These are phyloP conservation scores for Lepidium africanum DNA, from an alignment of 345 rosid species.

Conservation along the genomic window DNA sequence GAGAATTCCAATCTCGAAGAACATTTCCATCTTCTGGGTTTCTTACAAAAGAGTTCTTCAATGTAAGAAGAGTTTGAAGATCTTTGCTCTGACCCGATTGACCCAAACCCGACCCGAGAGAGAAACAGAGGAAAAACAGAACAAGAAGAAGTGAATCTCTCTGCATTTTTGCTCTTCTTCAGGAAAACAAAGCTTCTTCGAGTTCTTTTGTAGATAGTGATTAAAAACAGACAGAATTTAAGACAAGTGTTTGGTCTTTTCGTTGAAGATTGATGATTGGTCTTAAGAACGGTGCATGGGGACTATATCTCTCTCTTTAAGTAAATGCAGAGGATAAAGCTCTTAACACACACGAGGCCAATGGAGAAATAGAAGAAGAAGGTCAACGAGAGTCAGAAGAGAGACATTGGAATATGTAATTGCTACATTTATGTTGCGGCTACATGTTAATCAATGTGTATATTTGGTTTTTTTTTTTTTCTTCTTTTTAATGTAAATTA, in stretches of 20 bases:
- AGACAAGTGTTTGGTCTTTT: no score
- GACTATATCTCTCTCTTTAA: not conserved
- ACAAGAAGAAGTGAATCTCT: not conserved
- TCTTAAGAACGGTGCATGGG: constrained; percentile 19
- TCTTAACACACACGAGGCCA: not conserved
- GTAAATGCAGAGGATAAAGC: constrained; percentile 18
- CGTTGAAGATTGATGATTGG: not conserved
- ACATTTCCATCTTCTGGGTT: constrained; percentile 37
- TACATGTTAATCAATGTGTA: no score
- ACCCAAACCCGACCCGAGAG: not conserved
- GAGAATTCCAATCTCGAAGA: constrained; percentile 52
- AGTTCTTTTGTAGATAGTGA: no score
- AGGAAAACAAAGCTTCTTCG: no score
- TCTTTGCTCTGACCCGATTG: constrained; percentile 3
- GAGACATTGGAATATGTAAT: no score
- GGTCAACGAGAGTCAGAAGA: no score
- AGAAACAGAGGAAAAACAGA: constrained; percentile 6
- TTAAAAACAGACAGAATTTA: no score
- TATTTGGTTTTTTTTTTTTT: no score
- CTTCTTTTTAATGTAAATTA: no score
- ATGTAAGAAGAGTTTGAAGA: constrained; percentile 8
- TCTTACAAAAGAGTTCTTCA: constrained; percentile 34
- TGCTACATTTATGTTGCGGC: no score
- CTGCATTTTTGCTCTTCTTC: constrained; percentile 2
- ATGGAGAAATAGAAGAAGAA: no score